These are phyloP conservation scores for Phycomyces nitens DNA, from an alignment of 192 early-diverging fungal genomes.

Conservation along the genomic window DNA sequence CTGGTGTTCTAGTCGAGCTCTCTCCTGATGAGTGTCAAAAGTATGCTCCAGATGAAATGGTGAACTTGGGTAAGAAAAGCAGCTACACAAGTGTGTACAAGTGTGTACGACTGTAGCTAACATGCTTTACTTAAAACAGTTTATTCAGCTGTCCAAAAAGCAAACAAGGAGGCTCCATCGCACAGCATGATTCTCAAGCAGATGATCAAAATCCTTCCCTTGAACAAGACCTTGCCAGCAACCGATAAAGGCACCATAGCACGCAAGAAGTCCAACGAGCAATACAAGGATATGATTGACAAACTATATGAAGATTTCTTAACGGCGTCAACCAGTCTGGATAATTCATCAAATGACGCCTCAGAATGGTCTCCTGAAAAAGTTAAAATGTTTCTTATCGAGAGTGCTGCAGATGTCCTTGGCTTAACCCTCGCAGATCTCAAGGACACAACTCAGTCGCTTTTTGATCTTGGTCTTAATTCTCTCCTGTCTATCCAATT, in stretches of 20 bases:
- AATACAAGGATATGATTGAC: conserved; percentile 47
- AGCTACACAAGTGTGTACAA: too few relatives aligned
- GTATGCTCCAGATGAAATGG: conserved; percentile 7
- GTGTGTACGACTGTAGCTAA: too few relatives aligned
- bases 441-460: conserved; percentile 6
- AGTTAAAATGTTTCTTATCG: conserved; percentile 1
- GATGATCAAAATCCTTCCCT: conserved; percentile 30
- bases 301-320: conserved; percentile 51
- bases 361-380: conserved; percentile 1
- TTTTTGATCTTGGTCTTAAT: conserved; percentile 33
- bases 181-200: conserved; percentile 20
- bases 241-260: conserved; percentile 31
- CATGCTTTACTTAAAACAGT: too few relatives aligned
- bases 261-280: conserved; percentile 42
- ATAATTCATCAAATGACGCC: neutral
- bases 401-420: conserved; percentile 18
- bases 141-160: conserved; percentile 16
- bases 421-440: conserved; percentile 4
- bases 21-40: neutral
- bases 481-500: conserved; percentile 24
- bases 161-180: conserved; percentile 23
- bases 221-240: conserved; percentile 11
- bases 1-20: conserved; percentile 5
- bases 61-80: neutral
- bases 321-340: neutral